Evolutionary conservation across 164 flowering plant genomes (phyloP), one percentile per base, ranked within the genome.

Genomic region (Kingdonia uniflora): DNA sequence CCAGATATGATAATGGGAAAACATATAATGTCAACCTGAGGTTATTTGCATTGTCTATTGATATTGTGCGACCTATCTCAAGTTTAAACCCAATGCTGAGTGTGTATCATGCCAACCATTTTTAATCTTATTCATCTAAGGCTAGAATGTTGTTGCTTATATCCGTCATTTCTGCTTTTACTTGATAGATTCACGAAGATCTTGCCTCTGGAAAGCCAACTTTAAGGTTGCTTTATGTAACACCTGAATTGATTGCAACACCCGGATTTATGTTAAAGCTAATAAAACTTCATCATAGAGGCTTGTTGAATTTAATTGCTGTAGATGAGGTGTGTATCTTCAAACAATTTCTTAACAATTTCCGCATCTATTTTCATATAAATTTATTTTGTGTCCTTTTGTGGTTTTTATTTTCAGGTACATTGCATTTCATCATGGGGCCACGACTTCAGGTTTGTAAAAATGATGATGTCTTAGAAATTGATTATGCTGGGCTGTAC

Each of bases 391-490:
- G 11, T 26, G 21, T 12, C 1, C 40, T 12, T 48, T 21, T 49
- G 52, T 56, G 40, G 39, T 42, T 42, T 10, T 42, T 46, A 54
- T 49, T 66, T 65, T 52, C 79, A 91, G 96, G 98, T 96, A 52
- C 98, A 91, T 68, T 91, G 96, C 72, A 71, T 91, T 53, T 91
- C 98, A 51, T 25, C 86, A 19, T 85, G 98, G 97, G 98, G 98
- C 46, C 96, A 91, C 67, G 98, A 91, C 60, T 91, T 91, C 77
- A 85, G 98, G 97, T 87, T 59, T 61, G 73, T 61, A 2, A 37
- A 44, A 20, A 7, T 53, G 48, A 57, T 47, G 35, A 29, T 29
- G 35, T 29, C 8, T 29, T 29, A 8, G 8, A 29, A 29, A 29
- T 3, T 3, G 35, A 10, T 20, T n/a, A n/a, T n/a, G n/a, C n/a